Conservation (phyloP, 768 basidiomycete genomes). For the Scleroderma citrinum region DNA sequence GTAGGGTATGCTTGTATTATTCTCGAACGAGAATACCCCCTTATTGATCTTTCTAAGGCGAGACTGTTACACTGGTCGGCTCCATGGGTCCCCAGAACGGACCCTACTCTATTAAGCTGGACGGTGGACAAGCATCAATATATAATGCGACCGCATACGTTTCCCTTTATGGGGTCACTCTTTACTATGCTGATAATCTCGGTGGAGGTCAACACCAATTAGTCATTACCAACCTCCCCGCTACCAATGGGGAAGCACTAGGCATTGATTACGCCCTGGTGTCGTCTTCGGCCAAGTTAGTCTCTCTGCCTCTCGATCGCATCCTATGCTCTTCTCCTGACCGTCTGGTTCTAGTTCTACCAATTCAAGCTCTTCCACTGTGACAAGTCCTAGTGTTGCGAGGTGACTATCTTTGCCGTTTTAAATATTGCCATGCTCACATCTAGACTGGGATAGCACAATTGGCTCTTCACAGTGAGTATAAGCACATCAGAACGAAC, state of each 20-base stretch:
- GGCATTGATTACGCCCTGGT: slow-evolving; percentile 19
- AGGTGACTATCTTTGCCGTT: not conserved
- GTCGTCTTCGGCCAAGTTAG: not conserved
- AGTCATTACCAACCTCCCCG: slow-evolving; percentile 27
- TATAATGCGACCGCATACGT: slow-evolving; percentile 8
- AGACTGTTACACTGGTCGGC: slow-evolving; percentile 41
- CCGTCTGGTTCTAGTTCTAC: not conserved
- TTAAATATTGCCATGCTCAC: not conserved
- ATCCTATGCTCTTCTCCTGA: not conserved
- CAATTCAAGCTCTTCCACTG: too few species aligned
- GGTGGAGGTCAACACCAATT: slow-evolving; percentile 35
- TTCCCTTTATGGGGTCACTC: slow-evolving; percentile 24
- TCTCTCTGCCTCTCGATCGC: not conserved
- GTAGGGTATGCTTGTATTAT: slow-evolving; percentile 17
- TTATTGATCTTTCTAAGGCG: slow-evolving; percentile 23
- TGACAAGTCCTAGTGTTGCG: not conserved
- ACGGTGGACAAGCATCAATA: slow-evolving; percentile 17
- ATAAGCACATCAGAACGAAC: not conserved
- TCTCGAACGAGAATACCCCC: not conserved
- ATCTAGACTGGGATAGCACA: not conserved
- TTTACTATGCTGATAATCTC: slow-evolving; percentile 31
- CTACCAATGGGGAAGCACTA: slow-evolving; percentile 12
- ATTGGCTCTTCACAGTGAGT: not conserved
- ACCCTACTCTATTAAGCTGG: slow-evolving; percentile 31
- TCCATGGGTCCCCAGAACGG: slow-evolving; percentile 33